Base-by-base conservation (phyloP, 2,329 filamentous ascomycete genomes). In the Arthrobotrys conoides region DNA sequence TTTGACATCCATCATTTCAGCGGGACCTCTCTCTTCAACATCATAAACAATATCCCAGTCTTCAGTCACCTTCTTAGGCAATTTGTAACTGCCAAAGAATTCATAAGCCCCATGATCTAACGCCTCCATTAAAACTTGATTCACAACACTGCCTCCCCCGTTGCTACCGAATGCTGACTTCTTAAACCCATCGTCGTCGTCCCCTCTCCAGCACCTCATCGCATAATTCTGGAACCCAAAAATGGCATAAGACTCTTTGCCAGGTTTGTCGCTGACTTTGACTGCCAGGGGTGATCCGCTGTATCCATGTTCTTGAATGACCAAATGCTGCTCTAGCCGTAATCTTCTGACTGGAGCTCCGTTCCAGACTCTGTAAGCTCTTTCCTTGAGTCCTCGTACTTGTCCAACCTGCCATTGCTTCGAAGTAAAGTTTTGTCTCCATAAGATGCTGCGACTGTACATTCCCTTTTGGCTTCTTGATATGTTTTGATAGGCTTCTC, bases 41-140 rank as follows among this genome's bases (percentile, higher is more conserved):
- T 77, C 73, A 22, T 77, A 77, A 8, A 77, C 73, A 20, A 77
- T 77, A 20, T 77, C 73, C 73, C 73, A 77, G 48, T 77, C 73
- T 27, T 71, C 61, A 16, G 66, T 67, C 4, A 77, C 44, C 53
- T 71, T 68, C n/a, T 71, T 67, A 14, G 73, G 73, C 10, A 77
- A 55, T 22, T 70, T 51, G 14, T 71, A 77, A 33, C 73, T 77
- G 1, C 73, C 73, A 64, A 77, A 77, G 20, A 77, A 77, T 30
- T 77, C 73, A 44, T 77, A 77, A 2, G 73, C 73, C 5, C 73
- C 73, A 22, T 77, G 73, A 33, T 77, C 73, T 44, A 77, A 30
- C 2, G 73, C 73, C 36, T 77, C 73, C 73, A 77, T 77, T 3
- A 77, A 41, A 14, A 77, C 73, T 30, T 24, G 59, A 14, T 77